These are phyloP conservation scores for Penstemon barbatus DNA, from an alignment of 257 asterid genomes.

Conservation along the genomic window DNA sequence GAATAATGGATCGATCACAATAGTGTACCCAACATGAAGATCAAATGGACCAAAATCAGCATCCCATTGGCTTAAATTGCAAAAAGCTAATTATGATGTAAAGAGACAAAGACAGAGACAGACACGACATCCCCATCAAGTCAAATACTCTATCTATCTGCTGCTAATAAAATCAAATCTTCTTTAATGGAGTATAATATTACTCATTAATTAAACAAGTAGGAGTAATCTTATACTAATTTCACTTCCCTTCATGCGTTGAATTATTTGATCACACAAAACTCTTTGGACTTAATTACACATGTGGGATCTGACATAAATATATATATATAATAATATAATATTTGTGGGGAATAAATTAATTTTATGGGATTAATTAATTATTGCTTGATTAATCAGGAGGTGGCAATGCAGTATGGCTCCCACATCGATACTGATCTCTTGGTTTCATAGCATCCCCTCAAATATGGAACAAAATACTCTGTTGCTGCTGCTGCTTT, in stretches of 20 bases:
- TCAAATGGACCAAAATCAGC: conserved; percentile 26
- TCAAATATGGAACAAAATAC: conserved; percentile 39
- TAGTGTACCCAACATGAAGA: conserved; percentile 33
- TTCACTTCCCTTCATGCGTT: conserved; percentile 26
- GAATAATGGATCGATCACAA: conserved; percentile 29
- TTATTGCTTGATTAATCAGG: conserved; percentile 30
- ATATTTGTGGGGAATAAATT: conserved; percentile 13
- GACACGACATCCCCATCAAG: conserved; percentile 33
- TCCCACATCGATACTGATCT: conserved; percentile 53
- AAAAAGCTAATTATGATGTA: conserved; percentile 26
- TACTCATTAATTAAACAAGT: no score
- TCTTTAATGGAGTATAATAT: neutral
- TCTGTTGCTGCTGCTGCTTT: conserved; percentile 21
- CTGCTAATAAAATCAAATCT: conserved; percentile 17
- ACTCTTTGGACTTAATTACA: conserved; percentile 20
- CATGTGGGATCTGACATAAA: neutral
- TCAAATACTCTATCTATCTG: conserved; percentile 15
- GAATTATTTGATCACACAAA: conserved; percentile 34
- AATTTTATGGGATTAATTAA: neutral
- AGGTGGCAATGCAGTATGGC: conserved; percentile 79
- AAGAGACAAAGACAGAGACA: neutral
- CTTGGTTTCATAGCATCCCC: conserved; percentile 66
- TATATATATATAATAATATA: conserved; percentile 4
- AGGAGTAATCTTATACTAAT: neutral
- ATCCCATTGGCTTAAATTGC: conserved; percentile 25